Evolutionary conservation across 805 yeast species (phyloP), one percentile per base, ranked within the genome.

Genomic region (Hanseniaspora clermontiae): DNA sequence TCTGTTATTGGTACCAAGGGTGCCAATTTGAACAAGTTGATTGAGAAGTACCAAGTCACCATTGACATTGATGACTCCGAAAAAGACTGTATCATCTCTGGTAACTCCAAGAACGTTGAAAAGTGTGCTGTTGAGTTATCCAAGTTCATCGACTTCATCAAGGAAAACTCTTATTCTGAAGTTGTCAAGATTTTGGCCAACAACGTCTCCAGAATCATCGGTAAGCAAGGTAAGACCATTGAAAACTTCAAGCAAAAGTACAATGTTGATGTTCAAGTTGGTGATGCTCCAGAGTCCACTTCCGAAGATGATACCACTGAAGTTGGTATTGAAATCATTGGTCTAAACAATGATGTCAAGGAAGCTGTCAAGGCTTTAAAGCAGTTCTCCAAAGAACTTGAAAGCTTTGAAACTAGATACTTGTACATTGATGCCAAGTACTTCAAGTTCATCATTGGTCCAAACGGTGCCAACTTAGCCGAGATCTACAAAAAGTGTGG

Each of bases 71-170:
- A 95, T 38, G 69, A 77, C 60, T 74, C 73, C 40, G 74, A 73
- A 57, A 93, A 86, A 62, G 82, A 84, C 43, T 74, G 78, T 43
- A 72, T 77, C 34, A 77, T 91, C 58, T 82, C 82, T 64, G 97
- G 97, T 56, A 95, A 97, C 51, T 86, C 97, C 29, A 84, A 83
- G 70, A 93, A 91, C 62, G 97, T 86, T 37, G 76, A 80, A 37
- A 82, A 82, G 67, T 95, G 95, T 37, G 81, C 80, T 66, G 90
- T 83, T 60, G 97, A 90, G 73, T 72, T 95, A 65, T 76, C 78
- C 62, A 96, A 89, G 57, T 76, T 95, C 60, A 74, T 87, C 62
- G 83, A 84, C 62, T 93, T 84, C 68, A 97, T 90, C 70, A 83
- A 78, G 64, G 95, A 87, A 63, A 87, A 89, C 66, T 91, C 95